These are phyloP conservation scores for Kodamaea suecica DNA, from an alignment of 1,139 yeast genomes.

Conservation along the genomic window DNA sequence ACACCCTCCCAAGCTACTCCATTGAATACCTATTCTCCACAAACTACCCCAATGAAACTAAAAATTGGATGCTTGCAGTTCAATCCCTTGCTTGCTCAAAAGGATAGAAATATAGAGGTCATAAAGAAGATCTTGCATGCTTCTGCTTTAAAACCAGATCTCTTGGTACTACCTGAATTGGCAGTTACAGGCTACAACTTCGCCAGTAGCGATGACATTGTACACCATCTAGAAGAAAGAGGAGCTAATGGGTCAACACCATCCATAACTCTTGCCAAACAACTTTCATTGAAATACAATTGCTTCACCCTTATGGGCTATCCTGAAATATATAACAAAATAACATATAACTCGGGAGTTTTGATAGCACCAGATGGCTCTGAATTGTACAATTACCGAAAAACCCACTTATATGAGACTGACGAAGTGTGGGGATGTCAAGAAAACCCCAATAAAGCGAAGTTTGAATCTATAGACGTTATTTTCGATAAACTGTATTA, in stretches of 20 bases:
- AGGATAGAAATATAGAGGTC: conserved; percentile 51
- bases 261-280: conserved; percentile 55
- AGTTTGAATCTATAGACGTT: conserved; percentile 42
- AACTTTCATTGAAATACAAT: conserved; percentile 44
- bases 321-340: conserved; percentile 52
- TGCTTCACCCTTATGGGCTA: conserved; percentile 82
- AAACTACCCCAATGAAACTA: conserved; percentile 27
- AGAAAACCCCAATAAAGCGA: conserved; percentile 53
- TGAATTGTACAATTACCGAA: conserved; percentile 66
- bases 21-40: too few relatives aligned
- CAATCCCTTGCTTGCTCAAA: conserved; percentile 61
- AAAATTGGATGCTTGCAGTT: conserved; percentile 68
- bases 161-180: conserved; percentile 77
- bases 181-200: conserved; percentile 87
- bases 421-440: conserved; percentile 80
- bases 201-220: conserved; percentile 46
- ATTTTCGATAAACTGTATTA: conserved; percentile 31
- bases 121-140: conserved; percentile 36
- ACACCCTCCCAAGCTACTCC: background rate
- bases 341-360: conserved; percentile 66
- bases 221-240: conserved; percentile 53
- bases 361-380: conserved; percentile 59
- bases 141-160: conserved; percentile 33
- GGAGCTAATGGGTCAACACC: conserved; percentile 19
- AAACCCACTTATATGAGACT: conserved; percentile 72